These are phyloP conservation scores for Nitzschia sp. DNA, from an alignment of 108 stramenopile species.

Conservation along the genomic window DNA sequence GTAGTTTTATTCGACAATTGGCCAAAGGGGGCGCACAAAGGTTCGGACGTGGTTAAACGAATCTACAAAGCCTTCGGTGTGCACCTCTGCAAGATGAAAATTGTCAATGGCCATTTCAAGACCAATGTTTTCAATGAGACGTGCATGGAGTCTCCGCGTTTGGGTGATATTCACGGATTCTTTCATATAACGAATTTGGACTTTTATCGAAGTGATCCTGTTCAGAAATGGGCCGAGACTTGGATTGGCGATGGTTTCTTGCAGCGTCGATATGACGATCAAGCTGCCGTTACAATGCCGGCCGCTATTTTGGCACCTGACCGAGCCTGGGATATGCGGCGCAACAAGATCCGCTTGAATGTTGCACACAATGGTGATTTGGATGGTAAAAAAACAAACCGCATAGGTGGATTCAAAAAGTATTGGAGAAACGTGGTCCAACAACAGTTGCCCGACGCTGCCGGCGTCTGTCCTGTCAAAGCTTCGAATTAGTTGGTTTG, in stretches of 20 bases:
- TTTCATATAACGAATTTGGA: conserved; percentile 53
- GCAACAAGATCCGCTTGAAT: conserved; percentile 29
- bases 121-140: background rate
- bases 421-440: conserved; percentile 4
- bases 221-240: conserved; percentile 25
- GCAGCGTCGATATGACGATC: conserved; percentile 46
- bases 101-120: background rate
- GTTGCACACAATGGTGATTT: conserved; percentile 42
- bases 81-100: background rate
- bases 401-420: conserved; percentile 4
- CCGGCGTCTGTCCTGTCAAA: conserved; percentile 1
- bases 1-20: conserved; percentile 40
- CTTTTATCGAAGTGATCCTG: conserved; percentile 30
- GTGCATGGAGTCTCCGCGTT: too few species aligned
- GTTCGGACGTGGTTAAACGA: conserved; percentile 5
- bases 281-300: conserved; percentile 52
- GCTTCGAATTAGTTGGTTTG: too few species aligned
- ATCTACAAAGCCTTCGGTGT: background rate
- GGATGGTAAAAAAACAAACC: conserved; percentile 35
- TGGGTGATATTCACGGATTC: conserved; percentile 40
- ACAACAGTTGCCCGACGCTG: conserved; percentile 4
- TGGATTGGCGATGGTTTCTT: conserved; percentile 47
- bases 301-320: conserved; percentile 45
- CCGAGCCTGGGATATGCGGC: conserved; percentile 34
- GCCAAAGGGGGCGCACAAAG: conserved; percentile 1